These are phyloP conservation scores for Stentor roeselii DNA, from an alignment of 73 alveolate species.

Conservation along the genomic window DNA sequence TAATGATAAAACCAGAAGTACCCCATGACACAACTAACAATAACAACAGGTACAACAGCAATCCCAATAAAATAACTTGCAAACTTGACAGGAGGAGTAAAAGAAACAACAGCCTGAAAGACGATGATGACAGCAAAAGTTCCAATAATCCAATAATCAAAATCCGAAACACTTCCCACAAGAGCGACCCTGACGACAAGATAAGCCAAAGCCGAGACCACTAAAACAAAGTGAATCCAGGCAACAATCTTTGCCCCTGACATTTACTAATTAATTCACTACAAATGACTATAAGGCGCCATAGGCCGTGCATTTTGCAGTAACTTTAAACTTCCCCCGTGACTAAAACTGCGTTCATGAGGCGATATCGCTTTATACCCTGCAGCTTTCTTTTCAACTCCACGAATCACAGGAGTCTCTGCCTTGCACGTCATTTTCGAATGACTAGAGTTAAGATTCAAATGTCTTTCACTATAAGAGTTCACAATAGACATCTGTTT, in stretches of 20 bases:
- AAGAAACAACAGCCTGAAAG: neutral
- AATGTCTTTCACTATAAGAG: neutral
- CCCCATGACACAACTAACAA: neutral
- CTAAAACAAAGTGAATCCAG: too few species aligned
- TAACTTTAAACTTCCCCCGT: neutral
- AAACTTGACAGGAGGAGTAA: too few species aligned
- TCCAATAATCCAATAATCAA: neutral
- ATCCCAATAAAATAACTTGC: constrained; percentile 1
- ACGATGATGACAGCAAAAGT: neutral
- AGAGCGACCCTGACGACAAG: neutral
- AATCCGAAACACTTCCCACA: neutral
- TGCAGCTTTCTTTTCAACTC: neutral
- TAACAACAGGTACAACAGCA: neutral
- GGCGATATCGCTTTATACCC: neutral
- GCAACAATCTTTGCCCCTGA: too few species aligned
- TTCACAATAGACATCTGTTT: neutral
- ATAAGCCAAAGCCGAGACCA: too few species aligned
- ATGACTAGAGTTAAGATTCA: too few species aligned
- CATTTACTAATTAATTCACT: too few species aligned
- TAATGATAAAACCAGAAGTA: neutral
- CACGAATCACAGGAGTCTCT: neutral
- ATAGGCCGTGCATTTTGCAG: neutral
- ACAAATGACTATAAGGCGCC: neutral
- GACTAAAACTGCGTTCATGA: neutral
- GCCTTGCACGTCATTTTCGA: neutral